A percentile compares a stretch with the other conserved stretches of the same genome.
Evolutionary conservation across 306 rosid genomes (phyloP).

Genomic region (Quercus parvula): DNA sequence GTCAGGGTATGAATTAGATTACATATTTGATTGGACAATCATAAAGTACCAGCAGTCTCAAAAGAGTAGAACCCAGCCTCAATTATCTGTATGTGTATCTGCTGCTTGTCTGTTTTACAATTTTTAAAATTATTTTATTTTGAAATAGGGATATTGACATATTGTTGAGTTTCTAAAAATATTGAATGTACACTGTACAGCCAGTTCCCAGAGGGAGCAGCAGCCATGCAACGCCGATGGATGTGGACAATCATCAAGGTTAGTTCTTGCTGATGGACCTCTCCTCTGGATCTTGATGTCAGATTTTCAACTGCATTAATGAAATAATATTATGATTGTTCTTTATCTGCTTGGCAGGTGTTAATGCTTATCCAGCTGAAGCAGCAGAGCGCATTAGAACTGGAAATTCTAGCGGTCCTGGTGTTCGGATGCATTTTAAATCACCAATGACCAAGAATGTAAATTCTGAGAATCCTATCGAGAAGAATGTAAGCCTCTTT

Average conservation of each 20-base stretch:
- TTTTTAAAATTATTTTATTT: slow-evolving; percentile 8
- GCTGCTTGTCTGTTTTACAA: slow-evolving; percentile 1
- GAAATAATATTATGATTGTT: slow-evolving; percentile 2
- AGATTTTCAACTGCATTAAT: background rate
- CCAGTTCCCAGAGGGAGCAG: slow-evolving; percentile 56
- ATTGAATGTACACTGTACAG: slow-evolving; percentile 41
- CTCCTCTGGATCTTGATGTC: background rate
- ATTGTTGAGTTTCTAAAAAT: slow-evolving; percentile 18
- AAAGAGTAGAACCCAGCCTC: slow-evolving; percentile 58
- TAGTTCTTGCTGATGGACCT: slow-evolving; percentile 15
- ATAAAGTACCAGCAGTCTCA: slow-evolving; percentile 88
- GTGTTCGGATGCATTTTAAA: slow-evolving; percentile 72
- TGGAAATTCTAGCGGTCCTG: slow-evolving; percentile 52
- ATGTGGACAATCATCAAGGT: slow-evolving; percentile 67
- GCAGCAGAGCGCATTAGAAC: slow-evolving; percentile 55
- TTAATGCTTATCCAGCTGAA: slow-evolving; percentile 44
- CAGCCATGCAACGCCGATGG: slow-evolving; percentile 48
- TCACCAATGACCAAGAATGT: slow-evolving; percentile 53
- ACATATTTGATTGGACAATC: slow-evolving; percentile 85
- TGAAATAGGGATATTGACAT: slow-evolving; percentile 6
- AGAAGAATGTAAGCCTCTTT: slow-evolving; percentile 58
- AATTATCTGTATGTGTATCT: slow-evolving; percentile 49
- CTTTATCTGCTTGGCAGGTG: slow-evolving; percentile 21
- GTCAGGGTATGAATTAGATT: slow-evolving; percentile 84
- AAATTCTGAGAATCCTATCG: slow-evolving; percentile 56